Conservation (phyloP, 1,284 basidiomycete genomes). For the Golubevia pallescens region DNA sequence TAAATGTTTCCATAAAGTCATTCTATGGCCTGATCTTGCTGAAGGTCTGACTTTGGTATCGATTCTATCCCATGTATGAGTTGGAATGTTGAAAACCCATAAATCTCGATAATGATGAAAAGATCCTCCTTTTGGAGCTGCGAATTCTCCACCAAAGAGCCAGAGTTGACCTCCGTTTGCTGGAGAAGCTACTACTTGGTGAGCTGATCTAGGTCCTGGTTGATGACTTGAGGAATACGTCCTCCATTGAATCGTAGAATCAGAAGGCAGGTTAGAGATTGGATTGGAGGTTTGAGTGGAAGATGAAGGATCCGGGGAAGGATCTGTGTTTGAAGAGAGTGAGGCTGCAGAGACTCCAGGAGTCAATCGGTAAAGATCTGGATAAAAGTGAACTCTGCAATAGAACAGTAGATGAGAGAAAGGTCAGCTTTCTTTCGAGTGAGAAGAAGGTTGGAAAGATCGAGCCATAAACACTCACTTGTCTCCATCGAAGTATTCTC, state of each 20-base stretch:
- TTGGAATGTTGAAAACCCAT: slow-evolving; percentile 72
- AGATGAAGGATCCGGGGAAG: neutral
- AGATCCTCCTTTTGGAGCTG: neutral
- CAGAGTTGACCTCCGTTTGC: slow-evolving; percentile 59
- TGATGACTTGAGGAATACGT: slow-evolving; percentile 42
- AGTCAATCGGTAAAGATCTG: slow-evolving; percentile 40
- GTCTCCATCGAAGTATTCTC: slow-evolving; percentile 22
- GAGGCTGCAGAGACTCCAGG: neutral
- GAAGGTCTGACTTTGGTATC: slow-evolving; percentile 83
- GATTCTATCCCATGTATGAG: slow-evolving; percentile 84
- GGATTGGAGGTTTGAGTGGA: no score
- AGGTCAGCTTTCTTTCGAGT: neutral
- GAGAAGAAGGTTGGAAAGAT: neutral
- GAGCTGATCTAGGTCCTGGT: slow-evolving; percentile 58
- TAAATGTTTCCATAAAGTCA: slow-evolving; percentile 89
- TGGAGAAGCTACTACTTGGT: slow-evolving; percentile 52
- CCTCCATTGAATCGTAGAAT: slow-evolving; percentile 46
- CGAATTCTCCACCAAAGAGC: slow-evolving; percentile 62
- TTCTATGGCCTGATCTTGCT: slow-evolving; percentile 80
- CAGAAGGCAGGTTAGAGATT: no score
- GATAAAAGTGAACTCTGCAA: slow-evolving; percentile 42
- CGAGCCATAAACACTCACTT: neutral
- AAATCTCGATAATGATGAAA: neutral
- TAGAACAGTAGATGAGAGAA: neutral
- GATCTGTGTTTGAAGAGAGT: neutral